Conservation (phyloP, 2,329 filamentous ascomycete genomes). For the Mariannaea elegans region DNA sequence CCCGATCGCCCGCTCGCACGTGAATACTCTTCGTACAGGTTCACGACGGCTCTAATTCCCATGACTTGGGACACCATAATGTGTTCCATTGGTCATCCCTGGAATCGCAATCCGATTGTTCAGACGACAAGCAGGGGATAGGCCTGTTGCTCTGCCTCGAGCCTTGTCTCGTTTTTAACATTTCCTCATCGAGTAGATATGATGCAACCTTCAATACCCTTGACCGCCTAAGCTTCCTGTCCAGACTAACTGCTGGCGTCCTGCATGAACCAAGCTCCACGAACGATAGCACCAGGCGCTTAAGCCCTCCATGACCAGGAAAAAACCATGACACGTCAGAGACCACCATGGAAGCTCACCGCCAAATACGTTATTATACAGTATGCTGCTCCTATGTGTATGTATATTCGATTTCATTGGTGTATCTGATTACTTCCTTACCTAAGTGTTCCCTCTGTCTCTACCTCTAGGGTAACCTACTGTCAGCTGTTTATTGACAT, state of each 20-base stretch:
- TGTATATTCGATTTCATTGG: background rate
- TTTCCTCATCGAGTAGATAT: background rate
- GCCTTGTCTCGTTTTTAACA: background rate
- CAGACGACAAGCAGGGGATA: background rate
- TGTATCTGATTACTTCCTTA: background rate
- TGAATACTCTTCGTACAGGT: background rate
- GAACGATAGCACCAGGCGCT: slow-evolving; percentile 20
- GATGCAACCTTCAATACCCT: slow-evolving; percentile 12
- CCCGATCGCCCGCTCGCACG: slow-evolving; percentile 3
- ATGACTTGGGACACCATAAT: background rate
- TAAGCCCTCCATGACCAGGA: slow-evolving; percentile 10
- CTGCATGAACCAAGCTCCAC: slow-evolving; percentile 19
- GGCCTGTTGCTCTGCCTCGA: background rate
- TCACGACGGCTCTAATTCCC: background rate
- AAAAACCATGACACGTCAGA: slow-evolving; percentile 20
- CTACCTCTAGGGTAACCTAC: no score
- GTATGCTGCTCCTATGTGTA: no score
- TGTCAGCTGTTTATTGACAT: no score
- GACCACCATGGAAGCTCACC: background rate
- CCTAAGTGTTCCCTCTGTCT: no score
- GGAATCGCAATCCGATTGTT: background rate
- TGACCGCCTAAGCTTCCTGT: background rate
- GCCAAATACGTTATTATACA: background rate
- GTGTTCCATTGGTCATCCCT: background rate
- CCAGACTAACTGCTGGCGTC: slow-evolving; percentile 3